Evolutionary conservation across 805 yeast genomes (phyloP), one percentile per base, ranked within the genome.

Genomic region (Ogataea philodendri): DNA sequence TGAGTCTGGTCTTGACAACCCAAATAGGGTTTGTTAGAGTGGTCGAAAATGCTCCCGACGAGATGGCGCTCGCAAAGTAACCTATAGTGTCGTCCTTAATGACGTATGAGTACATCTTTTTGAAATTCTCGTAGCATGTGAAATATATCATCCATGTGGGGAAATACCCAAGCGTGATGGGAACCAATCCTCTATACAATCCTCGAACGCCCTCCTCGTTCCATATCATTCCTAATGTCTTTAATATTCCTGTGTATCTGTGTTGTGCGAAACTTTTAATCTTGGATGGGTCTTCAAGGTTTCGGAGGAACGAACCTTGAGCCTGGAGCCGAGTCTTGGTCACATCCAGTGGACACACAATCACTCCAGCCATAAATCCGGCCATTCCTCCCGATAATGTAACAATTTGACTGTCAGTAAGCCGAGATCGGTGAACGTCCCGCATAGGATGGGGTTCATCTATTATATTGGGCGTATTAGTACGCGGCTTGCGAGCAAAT

Each of bases 71-170:
- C 27, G 64, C 60, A 46, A 72, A 72, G 51, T 74, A 78, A 35
- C 60, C 59, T 22, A 57, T 11, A 17, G 55, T 59, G 11, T 54
- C 60, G 35, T 60, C 58, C 11, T 45, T 34, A 3, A 51, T 45
- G 10, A 41, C 16, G 8, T 31, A 30, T 10, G 48, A 32, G 34
- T 48, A 57, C 31, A 69, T 54, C 28, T 60, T 52, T 56, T 88
- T 89, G 17, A 88, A 80, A 37, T 72, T 65, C 55, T 90, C 97
- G 59, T 93, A 93, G 20, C 88, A 84, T 6, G 90, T 74, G 62
- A 93, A 93, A 58, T 93, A 93, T 30, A 93, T 84, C 70, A 88
- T 88, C 98, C 98, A 93, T 0, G 97, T 87, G 10, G 98, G 98
- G 51, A 93, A 78, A 60, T 93, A 93, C 0, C 98, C 98, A 32